Conservation (phyloP, 1,284 basidiomycete species). For the Hypsizygus ulmarius region DNA sequence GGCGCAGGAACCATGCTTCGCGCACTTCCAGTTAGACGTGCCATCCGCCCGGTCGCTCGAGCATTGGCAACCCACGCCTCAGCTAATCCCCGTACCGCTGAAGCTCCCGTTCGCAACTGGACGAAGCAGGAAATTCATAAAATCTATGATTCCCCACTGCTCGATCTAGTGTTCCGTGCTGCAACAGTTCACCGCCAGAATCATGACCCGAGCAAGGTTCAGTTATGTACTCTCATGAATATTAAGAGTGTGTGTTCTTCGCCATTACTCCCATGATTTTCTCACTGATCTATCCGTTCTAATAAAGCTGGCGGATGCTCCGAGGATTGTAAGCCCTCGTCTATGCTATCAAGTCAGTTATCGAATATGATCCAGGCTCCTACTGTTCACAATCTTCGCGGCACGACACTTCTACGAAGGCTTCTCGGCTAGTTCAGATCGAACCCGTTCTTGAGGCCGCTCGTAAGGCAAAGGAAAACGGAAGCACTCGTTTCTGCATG, state of each 20-base stretch:
- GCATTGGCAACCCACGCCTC: slow-evolving; percentile 62
- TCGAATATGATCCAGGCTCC: slow-evolving; percentile 55
- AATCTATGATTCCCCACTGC: slow-evolving; percentile 77
- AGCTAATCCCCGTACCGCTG: slow-evolving; percentile 25
- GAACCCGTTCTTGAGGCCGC: slow-evolving; percentile 92
- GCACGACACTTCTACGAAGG: slow-evolving; percentile 88
- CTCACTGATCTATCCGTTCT: slow-evolving; percentile 17
- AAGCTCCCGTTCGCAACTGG: slow-evolving; percentile 53
- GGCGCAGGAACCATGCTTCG: slow-evolving; percentile 27
- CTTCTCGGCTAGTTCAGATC: slow-evolving; percentile 85
- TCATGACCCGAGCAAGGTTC: slow-evolving; percentile 88
- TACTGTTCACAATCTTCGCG: slow-evolving; percentile 97
- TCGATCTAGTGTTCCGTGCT: slow-evolving; percentile 85
- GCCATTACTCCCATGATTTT: slow-evolving; percentile 24
- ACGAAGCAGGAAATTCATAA: slow-evolving; percentile 68
- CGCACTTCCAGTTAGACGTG: slow-evolving; percentile 18
- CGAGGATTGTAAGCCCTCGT: slow-evolving; percentile 78
- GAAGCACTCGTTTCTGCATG: slow-evolving; percentile 98
- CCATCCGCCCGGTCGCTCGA: slow-evolving; percentile 31
- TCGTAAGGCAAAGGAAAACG: slow-evolving; percentile 91
- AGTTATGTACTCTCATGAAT: slow-evolving; percentile 98
- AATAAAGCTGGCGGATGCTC: slow-evolving; percentile 84
- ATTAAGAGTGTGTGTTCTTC: slow-evolving; percentile 81
- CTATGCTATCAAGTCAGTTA: neutral
- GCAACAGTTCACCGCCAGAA: slow-evolving; percentile 82